These are phyloP conservation scores for Hemisphaericaspora xylanilytica DNA, from an alignment of 1,139 yeast genomes.

Conservation along the genomic window DNA sequence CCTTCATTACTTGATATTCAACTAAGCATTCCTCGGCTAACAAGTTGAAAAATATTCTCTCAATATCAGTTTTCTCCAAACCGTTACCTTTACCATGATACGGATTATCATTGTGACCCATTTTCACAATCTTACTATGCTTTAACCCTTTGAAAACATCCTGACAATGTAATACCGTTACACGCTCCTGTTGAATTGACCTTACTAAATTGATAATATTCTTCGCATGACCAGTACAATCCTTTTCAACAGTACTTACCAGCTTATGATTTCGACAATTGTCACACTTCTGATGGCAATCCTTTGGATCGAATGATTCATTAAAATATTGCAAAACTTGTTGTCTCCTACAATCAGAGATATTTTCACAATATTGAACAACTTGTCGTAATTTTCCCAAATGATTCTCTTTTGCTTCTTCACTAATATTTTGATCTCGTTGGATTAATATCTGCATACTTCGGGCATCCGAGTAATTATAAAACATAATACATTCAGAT, in stretches of 20 bases:
- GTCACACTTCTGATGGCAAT: conserved; percentile 78
- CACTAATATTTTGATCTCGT: conserved; percentile 66
- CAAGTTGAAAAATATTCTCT: conserved; percentile 77
- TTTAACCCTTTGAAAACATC: conserved; percentile 81
- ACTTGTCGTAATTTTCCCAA: conserved; percentile 76
- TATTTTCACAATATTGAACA: conserved; percentile 87
- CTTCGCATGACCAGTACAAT: conserved; percentile 67
- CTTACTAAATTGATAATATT: conserved; percentile 60
- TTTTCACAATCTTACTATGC: conserved; percentile 54
- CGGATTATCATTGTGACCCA: conserved; percentile 59
- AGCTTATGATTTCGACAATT: conserved; percentile 61
- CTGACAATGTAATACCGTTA: conserved; percentile 78
- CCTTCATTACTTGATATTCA: conserved; percentile 71
- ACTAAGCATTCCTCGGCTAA: conserved; percentile 64
- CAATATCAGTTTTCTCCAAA: conserved; percentile 65
- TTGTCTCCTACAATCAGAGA: conserved; percentile 83
- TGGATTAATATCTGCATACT: conserved; percentile 73
- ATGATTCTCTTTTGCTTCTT: conserved; percentile 72
- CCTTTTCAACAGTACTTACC: conserved; percentile 50
- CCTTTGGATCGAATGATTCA: conserved; percentile 67
- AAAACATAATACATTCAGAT: conserved; percentile 81
- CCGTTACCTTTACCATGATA: conserved; percentile 71
- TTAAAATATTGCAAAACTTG: conserved; percentile 88
- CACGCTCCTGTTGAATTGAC: conserved; percentile 54
- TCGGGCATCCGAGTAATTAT: conserved; percentile 73